Evolutionary conservation across 306 rosid genomes (phyloP).

Genomic region (Senna tora): DNA sequence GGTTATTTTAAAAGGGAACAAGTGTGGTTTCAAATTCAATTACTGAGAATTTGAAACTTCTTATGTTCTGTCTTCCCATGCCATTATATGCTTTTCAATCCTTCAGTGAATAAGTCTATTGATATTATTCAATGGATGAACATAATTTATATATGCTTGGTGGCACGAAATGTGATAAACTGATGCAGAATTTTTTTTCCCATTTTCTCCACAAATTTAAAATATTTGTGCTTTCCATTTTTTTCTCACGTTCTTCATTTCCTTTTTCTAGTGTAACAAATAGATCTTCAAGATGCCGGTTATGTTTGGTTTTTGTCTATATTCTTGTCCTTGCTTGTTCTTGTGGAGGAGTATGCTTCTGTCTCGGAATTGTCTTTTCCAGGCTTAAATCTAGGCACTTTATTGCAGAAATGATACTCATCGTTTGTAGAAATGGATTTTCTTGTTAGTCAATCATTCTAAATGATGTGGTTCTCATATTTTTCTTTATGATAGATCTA

Average conservation of each 20-base stretch:
- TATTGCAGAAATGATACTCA: background rate
- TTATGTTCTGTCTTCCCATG: background rate
- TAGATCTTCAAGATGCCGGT: background rate
- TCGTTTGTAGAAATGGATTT: slow-evolving; percentile 11
- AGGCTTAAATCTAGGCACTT: background rate
- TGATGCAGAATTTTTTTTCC: background rate
- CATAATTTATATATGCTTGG: slow-evolving; percentile 14
- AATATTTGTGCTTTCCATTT: background rate
- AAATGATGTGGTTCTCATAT: slow-evolving; percentile 18
- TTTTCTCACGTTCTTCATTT: background rate
- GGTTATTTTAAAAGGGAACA: background rate
- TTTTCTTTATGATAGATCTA: slow-evolving; percentile 30
- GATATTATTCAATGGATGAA: slow-evolving; percentile 1
- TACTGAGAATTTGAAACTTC: background rate
- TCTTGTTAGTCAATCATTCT: background rate
- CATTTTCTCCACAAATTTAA: background rate
- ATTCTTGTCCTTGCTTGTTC: background rate
- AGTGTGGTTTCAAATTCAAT: background rate
- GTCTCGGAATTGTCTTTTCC: slow-evolving; percentile 11
- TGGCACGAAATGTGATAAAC: slow-evolving; percentile 7
- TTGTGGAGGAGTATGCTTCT: background rate
- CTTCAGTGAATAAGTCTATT: slow-evolving; percentile 2
- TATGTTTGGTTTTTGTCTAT: slow-evolving; percentile 9
- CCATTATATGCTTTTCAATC: background rate
- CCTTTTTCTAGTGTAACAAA: background rate